These are phyloP conservation scores for Capsicum rhomboideum DNA, from an alignment of 257 asterid genomes.

Conservation along the genomic window DNA sequence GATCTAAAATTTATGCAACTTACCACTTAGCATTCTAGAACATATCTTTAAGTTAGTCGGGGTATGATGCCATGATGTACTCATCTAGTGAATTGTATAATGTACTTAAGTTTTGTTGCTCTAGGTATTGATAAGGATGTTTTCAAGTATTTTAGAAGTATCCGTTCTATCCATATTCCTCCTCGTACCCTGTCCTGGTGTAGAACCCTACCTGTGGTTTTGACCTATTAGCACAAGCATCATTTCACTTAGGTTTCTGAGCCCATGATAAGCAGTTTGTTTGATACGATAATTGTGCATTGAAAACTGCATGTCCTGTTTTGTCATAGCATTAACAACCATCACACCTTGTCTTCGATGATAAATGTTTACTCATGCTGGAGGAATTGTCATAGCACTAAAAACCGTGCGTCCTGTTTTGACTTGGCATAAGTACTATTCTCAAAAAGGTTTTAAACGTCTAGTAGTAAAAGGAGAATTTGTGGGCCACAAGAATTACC, in stretches of 20 bases:
- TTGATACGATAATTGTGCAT: too few species aligned
- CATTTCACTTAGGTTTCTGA: not conserved
- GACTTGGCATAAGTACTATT: too few species aligned
- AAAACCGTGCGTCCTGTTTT: too few species aligned
- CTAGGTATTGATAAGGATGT: not conserved
- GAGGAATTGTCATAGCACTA: too few species aligned
- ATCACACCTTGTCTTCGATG: too few species aligned
- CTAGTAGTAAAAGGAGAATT: too few species aligned
- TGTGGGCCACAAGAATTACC: too few species aligned
- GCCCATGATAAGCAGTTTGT: not conserved
- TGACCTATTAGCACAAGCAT: not conserved
- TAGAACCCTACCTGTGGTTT: not conserved
- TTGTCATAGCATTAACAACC: too few species aligned
- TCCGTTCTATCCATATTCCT: not conserved
- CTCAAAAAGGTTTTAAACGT: too few species aligned
- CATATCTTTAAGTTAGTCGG: not conserved
- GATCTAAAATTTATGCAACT: not conserved
- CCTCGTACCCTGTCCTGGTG: not conserved
- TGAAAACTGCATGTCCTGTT: too few species aligned
- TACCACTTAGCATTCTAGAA: not conserved
- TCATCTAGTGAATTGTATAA: not conserved
- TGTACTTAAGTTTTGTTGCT: not conserved
- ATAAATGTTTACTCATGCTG: too few species aligned
- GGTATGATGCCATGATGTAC: not conserved
- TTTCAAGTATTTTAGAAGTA: not conserved